Evolutionary conservation across 768 basidiomycete species (phyloP).

Genomic region (Amanita pallidorosea): DNA sequence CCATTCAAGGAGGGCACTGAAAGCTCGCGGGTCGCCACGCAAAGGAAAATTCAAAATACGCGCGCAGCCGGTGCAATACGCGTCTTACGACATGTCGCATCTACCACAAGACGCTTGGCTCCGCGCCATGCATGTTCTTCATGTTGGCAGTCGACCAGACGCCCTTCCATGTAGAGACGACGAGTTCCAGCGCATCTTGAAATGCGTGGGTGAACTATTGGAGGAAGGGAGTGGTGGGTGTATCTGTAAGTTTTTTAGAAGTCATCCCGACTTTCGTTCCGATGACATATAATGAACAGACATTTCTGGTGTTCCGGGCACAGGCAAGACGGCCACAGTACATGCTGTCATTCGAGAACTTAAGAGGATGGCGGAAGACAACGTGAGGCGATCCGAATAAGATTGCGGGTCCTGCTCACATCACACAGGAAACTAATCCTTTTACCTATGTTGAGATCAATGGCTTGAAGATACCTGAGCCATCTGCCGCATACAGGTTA

Average conservation of each 20-base stretch:
- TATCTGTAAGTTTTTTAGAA: slow-evolving; percentile 55
- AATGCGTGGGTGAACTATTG: slow-evolving; percentile 71
- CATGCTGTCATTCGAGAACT: slow-evolving; percentile 87
- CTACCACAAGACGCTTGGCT: slow-evolving; percentile 73
- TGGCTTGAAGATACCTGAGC: slow-evolving; percentile 87
- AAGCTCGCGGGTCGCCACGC: slow-evolving; percentile 9
- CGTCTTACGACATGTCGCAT: slow-evolving; percentile 32
- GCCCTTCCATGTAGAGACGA: slow-evolving; percentile 80
- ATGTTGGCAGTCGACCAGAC: slow-evolving; percentile 89
- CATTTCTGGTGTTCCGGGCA: slow-evolving; percentile 97
- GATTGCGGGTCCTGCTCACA: not conserved
- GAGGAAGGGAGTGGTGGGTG: slow-evolving; percentile 95
- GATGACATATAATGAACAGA: slow-evolving; percentile 36
- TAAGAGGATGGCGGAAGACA: slow-evolving; percentile 76
- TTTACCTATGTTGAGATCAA: slow-evolving; percentile 99
- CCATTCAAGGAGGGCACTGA: not conserved
- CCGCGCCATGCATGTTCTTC: slow-evolving; percentile 81
- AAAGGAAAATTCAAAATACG: slow-evolving; percentile 22
- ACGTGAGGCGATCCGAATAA: slow-evolving; percentile 33
- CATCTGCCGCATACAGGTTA: slow-evolving; percentile 82
- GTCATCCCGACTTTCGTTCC: slow-evolving; percentile 1
- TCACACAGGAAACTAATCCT: slow-evolving; percentile 72
- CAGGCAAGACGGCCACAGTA: slow-evolving; percentile 97
- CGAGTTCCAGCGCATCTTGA: slow-evolving; percentile 69
- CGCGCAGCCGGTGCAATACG: slow-evolving; percentile 14